Conservation (phyloP, 352 stramenopile genomes). For the Phytopythium montanum region DNA sequence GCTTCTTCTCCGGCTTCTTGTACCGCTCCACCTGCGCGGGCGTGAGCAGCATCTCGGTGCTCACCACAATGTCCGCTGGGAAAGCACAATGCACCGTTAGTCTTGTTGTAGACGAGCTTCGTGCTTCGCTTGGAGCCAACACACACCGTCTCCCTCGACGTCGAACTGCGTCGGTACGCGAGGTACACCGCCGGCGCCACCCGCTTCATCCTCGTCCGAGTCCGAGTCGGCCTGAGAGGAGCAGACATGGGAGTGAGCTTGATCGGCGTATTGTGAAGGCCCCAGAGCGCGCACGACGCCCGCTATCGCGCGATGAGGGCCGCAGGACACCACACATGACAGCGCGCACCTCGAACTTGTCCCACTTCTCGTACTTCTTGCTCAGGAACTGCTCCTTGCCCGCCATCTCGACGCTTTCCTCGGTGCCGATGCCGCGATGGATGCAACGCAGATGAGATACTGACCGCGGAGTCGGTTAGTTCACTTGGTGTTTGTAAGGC, state of each 20-base stretch:
- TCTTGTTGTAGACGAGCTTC: background rate
- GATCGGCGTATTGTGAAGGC: background rate
- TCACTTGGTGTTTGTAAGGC: background rate
- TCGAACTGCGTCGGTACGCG: slow-evolving; percentile 80
- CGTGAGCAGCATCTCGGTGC: slow-evolving; percentile 63
- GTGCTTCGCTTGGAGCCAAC: background rate
- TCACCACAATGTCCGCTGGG: slow-evolving; percentile 80
- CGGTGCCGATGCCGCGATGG: background rate
- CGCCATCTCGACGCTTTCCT: slow-evolving; percentile 18
- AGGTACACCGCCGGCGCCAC: slow-evolving; percentile 37
- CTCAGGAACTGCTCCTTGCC: slow-evolving; percentile 69
- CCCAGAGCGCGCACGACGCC: background rate
- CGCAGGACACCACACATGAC: background rate
- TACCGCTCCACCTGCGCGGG: slow-evolving; percentile 63
- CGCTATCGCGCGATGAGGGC: background rate
- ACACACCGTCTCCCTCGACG: slow-evolving; percentile 72
- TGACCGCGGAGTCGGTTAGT: background rate
- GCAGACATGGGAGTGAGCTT: background rate
- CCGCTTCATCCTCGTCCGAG: slow-evolving; percentile 29
- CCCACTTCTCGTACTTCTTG: slow-evolving; percentile 89
- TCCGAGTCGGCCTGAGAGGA: slow-evolving; percentile 51
- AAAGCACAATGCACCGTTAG: background rate
- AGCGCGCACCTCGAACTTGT: slow-evolving; percentile 67
- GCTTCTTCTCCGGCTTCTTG: slow-evolving; percentile 66
- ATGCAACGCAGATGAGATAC: background rate